Evolutionary conservation across 169 alveolate species (phyloP), one percentile per base, ranked within the genome.

Genomic region (Eimeria mitis): DNA sequence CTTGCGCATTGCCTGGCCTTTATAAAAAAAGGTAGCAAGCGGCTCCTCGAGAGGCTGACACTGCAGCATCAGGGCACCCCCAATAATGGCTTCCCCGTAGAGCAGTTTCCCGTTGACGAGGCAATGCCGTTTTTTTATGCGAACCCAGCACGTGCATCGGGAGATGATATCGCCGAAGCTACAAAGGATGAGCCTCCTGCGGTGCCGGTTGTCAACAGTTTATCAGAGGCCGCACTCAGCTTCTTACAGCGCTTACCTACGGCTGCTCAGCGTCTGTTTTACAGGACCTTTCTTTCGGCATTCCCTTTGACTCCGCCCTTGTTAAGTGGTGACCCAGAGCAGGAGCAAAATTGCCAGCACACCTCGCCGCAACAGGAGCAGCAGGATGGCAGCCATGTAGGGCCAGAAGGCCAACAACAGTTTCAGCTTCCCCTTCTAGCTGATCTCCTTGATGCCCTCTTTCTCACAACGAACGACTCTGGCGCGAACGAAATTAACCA

Each of bases 221-320:
- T 87, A 54, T 87, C 94, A 54, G 94, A 44, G 44, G 44, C 49
- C 54, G 94, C 94, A 25, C 25, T 61, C 31, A 65, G 83, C 83
- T 87, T 87, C 81, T 28, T 63, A 28, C 94, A 49, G 31, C 68
- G 94, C 81, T 34, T 87, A 42, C 94, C 94, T 52, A 87, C 83
- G 63, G 83, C 94, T 40, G 83, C 94, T 31, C 94, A 87, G 94
- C 94, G 94, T 31, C 94, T 87, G n/a, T 87, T 87, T 44, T 87
- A 87, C 94, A 87, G 94, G 56, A 65, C 83, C 7, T 87, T 87
- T 31, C 94, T 87, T n/a, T 63, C 94, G 7, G 94, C 63, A 61
- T 87, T 87, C 71, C 94, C 94, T 42, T 65, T 87, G 61, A 63
- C 92, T 7, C 76, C 63, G 1, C 79, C 79, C 9, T 13, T 37